Evolutionary conservation across 129 eudicot species (phyloP).

Genomic region (Tagetes erecta): DNA sequence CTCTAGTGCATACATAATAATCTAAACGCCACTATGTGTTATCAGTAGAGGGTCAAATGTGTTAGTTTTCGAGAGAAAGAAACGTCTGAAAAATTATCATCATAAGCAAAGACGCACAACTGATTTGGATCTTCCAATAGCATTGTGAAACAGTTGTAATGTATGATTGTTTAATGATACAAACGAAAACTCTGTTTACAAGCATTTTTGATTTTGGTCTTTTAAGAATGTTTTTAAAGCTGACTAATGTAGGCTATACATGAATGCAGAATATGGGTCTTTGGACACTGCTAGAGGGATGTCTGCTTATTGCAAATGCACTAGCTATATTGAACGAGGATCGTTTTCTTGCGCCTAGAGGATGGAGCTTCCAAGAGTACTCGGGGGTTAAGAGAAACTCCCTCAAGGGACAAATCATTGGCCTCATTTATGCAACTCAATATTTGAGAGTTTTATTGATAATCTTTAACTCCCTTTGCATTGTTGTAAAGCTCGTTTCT

Average conservation of each 20-base stretch:
- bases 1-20: neutral
- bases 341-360: constrained; percentile 67
- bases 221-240: neutral
- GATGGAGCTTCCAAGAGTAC: constrained; percentile 81
- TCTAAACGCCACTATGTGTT: neutral
- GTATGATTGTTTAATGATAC: neutral
- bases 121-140: neutral
- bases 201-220: constrained; percentile 8
- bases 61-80: neutral
- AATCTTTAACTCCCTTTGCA: constrained; percentile 68
- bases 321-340: constrained; percentile 72
- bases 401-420: constrained; percentile 74
- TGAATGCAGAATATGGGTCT: constrained; percentile 49
- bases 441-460: constrained; percentile 54
- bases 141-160: neutral
- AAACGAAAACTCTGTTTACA: neutral
- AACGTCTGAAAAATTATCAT: neutral
- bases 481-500: constrained; percentile 67
- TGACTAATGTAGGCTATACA: neutral
- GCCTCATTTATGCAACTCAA: constrained; percentile 69
- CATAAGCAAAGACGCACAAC: neutral
- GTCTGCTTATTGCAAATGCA: constrained; percentile 70
- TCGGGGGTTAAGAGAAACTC: constrained; percentile 68
- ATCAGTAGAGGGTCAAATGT: neutral
- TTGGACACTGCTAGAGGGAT: constrained; percentile 71